Percentiles rank a stretch among this genome's conserved stretches.
Evolutionary conservation across 306 rosid species (phyloP).

Genomic region (Cucumis hystrix): DNA sequence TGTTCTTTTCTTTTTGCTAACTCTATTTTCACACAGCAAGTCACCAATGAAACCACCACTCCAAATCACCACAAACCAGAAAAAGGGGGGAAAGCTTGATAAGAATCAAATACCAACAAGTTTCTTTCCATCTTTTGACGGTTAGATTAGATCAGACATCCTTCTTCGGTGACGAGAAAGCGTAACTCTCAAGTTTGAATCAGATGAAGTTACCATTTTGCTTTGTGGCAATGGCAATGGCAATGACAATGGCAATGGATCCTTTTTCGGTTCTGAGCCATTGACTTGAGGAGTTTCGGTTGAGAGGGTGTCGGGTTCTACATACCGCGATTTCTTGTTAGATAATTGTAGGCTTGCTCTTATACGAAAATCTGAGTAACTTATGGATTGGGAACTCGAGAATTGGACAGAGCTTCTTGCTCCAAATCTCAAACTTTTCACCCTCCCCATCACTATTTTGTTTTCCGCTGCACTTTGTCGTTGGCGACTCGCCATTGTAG

Average conservation of each 20-base stretch:
- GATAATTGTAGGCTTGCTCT: slow-evolving; percentile 39
- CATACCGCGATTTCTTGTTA: slow-evolving; percentile 35
- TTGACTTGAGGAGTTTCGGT: slow-evolving; percentile 43
- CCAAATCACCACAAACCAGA: background rate
- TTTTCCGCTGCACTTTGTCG: slow-evolving; percentile 52
- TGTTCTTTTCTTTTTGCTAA: background rate
- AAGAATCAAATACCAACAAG: background rate
- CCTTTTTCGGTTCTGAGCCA: slow-evolving; percentile 29
- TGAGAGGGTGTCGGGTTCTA: slow-evolving; percentile 22
- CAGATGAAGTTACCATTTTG: slow-evolving; percentile 41
- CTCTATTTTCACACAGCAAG: slow-evolving; percentile 2
- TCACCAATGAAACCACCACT: background rate
- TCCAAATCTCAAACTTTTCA: slow-evolving; percentile 35
- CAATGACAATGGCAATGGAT: slow-evolving; percentile 13
- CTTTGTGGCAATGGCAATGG: slow-evolving; percentile 28
- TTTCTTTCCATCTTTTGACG: background rate
- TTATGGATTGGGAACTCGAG: slow-evolving; percentile 59
- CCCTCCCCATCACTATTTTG: slow-evolving; percentile 23
- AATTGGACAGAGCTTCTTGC: slow-evolving; percentile 55
- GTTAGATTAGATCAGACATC: slow-evolving; percentile 60
- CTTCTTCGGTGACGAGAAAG: slow-evolving; percentile 64
- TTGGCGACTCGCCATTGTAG: slow-evolving; percentile 87
- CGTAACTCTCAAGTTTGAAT: slow-evolving; percentile 40
- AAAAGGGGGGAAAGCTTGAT: background rate
- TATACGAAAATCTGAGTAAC: slow-evolving; percentile 45